Conservation (phyloP, 495 filamentous ascomycete species). For the Aspergillus sclerotioniger region DNA sequence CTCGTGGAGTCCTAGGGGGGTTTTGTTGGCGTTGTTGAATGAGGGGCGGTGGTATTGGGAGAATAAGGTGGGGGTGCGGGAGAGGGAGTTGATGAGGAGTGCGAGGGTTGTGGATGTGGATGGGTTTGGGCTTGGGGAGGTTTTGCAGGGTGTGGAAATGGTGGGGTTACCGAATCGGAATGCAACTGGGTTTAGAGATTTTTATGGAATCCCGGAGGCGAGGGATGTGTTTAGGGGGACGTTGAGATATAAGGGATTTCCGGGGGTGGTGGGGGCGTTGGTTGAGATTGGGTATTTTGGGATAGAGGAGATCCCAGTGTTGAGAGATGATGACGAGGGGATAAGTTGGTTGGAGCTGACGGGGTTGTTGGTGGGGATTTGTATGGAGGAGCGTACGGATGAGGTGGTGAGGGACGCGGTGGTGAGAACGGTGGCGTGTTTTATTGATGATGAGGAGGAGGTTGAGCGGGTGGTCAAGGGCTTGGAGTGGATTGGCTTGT, state of each 20-base stretch:
- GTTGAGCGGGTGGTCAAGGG: neutral
- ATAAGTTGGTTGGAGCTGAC: neutral
- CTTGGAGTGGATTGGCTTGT: neutral
- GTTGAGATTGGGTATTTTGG: constrained; percentile 2
- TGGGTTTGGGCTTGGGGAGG: too few species aligned
- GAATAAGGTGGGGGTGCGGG: neutral
- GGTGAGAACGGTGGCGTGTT: neutral
- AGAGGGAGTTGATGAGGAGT: neutral
- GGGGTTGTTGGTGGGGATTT: neutral
- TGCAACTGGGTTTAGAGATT: neutral
- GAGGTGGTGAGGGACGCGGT: neutral
- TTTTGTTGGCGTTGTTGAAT: constrained; percentile 1
- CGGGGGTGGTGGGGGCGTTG: neutral
- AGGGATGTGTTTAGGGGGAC: constrained; percentile 1
- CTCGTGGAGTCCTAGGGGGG: constrained; percentile 6
- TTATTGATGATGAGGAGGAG: neutral
- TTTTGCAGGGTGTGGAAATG: neutral
- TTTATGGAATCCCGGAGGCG: constrained; percentile 3
- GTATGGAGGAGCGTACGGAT: neutral
- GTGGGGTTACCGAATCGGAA: neutral
- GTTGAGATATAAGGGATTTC: constrained; percentile 4
- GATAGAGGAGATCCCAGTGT: constrained; percentile 17
- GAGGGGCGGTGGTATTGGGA: constrained; percentile 2
- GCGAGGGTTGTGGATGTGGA: neutral
- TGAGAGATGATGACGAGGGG: neutral